Percentiles rank a stretch among this genome's conserved stretches.
Evolutionary conservation across 2,329 filamentous ascomycete species (phyloP).

Genomic region (Cercospora berteroae): DNA sequence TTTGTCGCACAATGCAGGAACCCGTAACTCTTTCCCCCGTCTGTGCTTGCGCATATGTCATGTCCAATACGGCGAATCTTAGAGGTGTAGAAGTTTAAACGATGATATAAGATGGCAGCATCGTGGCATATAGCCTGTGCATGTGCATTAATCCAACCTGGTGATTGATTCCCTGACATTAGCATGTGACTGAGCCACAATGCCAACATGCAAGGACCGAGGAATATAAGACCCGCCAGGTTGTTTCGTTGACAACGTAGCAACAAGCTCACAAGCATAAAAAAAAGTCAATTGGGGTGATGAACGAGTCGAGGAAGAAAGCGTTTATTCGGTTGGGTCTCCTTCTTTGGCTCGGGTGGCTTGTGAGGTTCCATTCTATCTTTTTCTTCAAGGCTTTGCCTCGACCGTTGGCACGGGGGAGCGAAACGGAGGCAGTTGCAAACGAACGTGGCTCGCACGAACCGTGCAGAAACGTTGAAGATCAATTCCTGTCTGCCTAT

Average conservation of each 20-base stretch:
- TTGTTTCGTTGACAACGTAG: not conserved
- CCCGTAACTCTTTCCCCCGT: not conserved
- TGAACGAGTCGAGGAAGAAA: not conserved
- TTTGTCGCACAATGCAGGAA: conserved; percentile 1
- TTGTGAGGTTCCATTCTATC: not conserved
- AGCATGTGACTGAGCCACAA: not conserved
- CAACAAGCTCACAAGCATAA: not conserved
- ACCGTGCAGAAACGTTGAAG: not conserved
- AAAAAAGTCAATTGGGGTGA: not conserved
- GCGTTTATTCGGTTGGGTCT: not conserved
- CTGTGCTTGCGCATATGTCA: not conserved
- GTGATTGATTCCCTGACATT: not conserved
- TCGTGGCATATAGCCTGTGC: not conserved
- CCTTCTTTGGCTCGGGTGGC: not conserved
- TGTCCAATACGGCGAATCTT: not conserved
- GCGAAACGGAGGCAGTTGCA: not conserved
- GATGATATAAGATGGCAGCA: not conserved
- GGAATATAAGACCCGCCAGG: not conserved
- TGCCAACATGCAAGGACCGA: not conserved
- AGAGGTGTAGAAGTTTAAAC: not conserved
- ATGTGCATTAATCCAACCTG: not conserved
- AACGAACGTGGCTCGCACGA: not conserved
- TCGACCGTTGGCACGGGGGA: not conserved
- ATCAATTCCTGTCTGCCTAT: not conserved
- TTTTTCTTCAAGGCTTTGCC: not conserved